Base-by-base conservation (phyloP, 306 rosid genomes). In the Cucurbita moschata region DNA sequence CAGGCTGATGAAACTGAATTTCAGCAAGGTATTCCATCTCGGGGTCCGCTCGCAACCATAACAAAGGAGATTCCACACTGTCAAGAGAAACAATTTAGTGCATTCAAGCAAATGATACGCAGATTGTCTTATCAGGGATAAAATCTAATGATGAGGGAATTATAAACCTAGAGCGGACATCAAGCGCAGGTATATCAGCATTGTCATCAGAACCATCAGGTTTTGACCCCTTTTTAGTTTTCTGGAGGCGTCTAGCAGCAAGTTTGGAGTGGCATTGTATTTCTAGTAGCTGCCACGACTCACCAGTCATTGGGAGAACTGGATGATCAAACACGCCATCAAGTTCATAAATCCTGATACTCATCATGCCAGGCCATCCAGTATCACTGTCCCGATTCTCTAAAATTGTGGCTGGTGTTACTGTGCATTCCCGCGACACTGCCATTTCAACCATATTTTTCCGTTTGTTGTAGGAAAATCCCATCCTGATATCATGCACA, bases 351-450 rank as follows among this genome's bases (percentile, higher is more conserved):
- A 85, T 92, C 78, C 99, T 85, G 81, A 94, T 94, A 75, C 96
- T 94, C 99, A 94, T 94, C 92, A 94, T 91, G 79, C 99, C 97
- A 75, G 99, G 99, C 95, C 96, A 91, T 67, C 97, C 99, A 84
- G 79, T 69, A 67, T 94, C 97, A 76, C 84, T 80, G 30, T 93
- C 96, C 79, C 88, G 86, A 82, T 82, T 90, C 77, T 94, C 97
- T 77, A 85, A 80, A 84, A 78, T 80, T 74, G 96, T 79, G 77
- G 80, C 83, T 60, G 86, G 82, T 37, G 79, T 47, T 53, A 83
- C 87, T 37, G 99, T 94, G 84, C 96, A 94, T 63, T 86, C 96
- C 57, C 99, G 94, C 79, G 91, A 83, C 73, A 89, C 97, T 15
- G 97, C 99, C 82, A 94, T 79, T 81, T 94, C 99, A 85, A 89